Conservation (phyloP, 257 asterid genomes). For the Phtheirospermum japonicum region DNA sequence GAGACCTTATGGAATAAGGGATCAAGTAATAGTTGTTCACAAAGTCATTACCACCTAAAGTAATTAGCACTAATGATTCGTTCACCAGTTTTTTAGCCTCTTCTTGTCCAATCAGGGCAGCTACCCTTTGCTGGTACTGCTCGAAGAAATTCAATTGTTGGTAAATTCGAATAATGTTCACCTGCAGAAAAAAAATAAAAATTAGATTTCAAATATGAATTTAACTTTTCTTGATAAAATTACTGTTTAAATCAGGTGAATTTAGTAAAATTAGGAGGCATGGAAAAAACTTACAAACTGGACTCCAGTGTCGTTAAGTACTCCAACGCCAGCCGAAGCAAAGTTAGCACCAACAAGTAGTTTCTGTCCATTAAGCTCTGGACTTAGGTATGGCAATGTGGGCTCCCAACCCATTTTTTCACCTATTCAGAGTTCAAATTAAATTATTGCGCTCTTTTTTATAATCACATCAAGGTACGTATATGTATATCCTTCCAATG, state of each 20-base stretch:
- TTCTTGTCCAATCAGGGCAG: conserved; percentile 42
- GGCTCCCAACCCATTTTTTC: conserved; percentile 62
- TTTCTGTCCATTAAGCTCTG: conserved; percentile 48
- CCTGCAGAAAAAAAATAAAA: conserved; percentile 33
- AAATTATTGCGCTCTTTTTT: background rate
- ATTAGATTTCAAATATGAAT: background rate
- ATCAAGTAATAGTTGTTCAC: conserved; percentile 80
- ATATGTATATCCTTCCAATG: too few species aligned
- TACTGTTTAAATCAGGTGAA: background rate
- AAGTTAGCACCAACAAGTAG: conserved; percentile 79
- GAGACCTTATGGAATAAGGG: conserved; percentile 63
- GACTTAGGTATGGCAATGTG: conserved; percentile 65
- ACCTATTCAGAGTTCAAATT: conserved; percentile 39
- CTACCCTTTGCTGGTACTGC: conserved; percentile 55
- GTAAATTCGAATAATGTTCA: conserved; percentile 60
- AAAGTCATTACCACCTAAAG: conserved; percentile 93
- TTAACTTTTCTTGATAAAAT: too few species aligned
- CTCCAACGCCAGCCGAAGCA: conserved; percentile 92
- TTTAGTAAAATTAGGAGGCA: background rate
- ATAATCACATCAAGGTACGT: too few species aligned
- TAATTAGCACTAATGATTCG: conserved; percentile 53
- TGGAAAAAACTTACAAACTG: conserved; percentile 74
- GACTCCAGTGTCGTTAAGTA: conserved; percentile 78
- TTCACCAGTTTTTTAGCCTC: conserved; percentile 39
- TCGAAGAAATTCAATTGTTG: conserved; percentile 53